Evolutionary conservation across 768 basidiomycete genomes (phyloP).

Genomic region (Dacryopinax primogenitus): DNA sequence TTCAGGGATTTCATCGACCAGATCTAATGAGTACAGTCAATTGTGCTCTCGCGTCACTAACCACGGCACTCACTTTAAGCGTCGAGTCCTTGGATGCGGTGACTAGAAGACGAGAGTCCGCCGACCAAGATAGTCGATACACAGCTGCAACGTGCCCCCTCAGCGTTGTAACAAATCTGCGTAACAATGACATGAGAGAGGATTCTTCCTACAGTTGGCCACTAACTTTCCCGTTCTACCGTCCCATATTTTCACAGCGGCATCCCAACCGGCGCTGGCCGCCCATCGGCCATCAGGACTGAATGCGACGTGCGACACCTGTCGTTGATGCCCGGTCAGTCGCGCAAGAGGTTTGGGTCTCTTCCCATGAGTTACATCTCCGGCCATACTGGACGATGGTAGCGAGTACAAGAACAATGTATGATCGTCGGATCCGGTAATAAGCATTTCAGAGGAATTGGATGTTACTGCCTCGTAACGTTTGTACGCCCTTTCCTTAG

Average conservation of each 20-base stretch:
- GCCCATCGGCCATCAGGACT: conserved; percentile 88
- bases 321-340: conserved; percentile 87
- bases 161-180: conserved; percentile 76
- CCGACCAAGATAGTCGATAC: conserved; percentile 89
- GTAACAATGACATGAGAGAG: conserved; percentile 26
- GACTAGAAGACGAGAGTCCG: conserved; percentile 80
- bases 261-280: conserved; percentile 85
- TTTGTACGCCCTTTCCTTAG: conserved; percentile 57
- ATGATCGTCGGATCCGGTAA: neutral
- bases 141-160: conserved; percentile 90
- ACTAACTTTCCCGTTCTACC: conserved; percentile 39
- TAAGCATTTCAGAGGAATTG: neutral
- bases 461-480: conserved; percentile 56
- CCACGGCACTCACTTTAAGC: conserved; percentile 60
- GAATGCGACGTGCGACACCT: conserved; percentile 87
- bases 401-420: neutral
- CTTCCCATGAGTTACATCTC: conserved; percentile 24
- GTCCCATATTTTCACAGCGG: conserved; percentile 85
- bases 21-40: conserved; percentile 40
- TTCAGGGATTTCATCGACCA: conserved; percentile 98
- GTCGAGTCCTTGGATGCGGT: conserved; percentile 95
- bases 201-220: neutral
- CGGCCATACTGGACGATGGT: neutral
- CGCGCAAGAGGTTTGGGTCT: conserved; percentile 50
- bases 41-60: neutral